A percentile compares a stretch with the other conserved stretches of the same genome.
phyloP scores from a whole-genome alignment of 2,329 filamentous ascomycete species.

The Curvularia lunata region DNA sequence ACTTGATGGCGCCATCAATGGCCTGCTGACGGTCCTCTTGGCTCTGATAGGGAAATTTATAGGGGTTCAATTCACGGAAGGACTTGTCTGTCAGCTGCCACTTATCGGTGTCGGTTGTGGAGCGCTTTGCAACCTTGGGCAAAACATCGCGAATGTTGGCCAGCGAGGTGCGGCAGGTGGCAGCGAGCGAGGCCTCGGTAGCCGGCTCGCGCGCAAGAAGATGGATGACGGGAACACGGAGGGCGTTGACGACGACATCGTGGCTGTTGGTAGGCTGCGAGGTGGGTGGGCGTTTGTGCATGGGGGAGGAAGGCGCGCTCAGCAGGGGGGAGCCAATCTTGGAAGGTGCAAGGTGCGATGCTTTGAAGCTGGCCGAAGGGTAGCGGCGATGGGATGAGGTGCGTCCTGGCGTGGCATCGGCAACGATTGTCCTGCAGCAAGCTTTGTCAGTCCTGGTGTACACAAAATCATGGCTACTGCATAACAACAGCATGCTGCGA shows the following conservation, averaged over 20 bases:
- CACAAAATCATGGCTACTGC: conserved; percentile 20
- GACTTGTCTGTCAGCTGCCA: conserved; percentile 61
- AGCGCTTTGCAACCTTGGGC: conserved; percentile 60
- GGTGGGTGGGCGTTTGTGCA: conserved; percentile 48
- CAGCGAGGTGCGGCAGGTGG: conserved; percentile 38
- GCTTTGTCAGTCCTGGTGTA: conserved; percentile 39
- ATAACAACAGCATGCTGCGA: conserved; percentile 9
- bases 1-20: conserved; percentile 67
- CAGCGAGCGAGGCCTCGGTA: conserved; percentile 40
- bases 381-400: conserved; percentile 46
- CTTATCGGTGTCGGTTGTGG: conserved; percentile 53
- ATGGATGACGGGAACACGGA: conserved; percentile 56
- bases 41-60: conserved; percentile 64
- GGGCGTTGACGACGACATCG: conserved; percentile 48
- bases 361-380: conserved; percentile 45
- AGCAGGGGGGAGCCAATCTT: conserved; percentile 50
- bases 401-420: conserved; percentile 40
- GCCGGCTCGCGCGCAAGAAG: conserved; percentile 58
- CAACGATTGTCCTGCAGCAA: conserved; percentile 47
- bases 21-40: conserved; percentile 64
- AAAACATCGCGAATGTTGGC: conserved; percentile 42
- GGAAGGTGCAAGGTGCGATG: conserved; percentile 46
- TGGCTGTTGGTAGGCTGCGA: conserved; percentile 49
- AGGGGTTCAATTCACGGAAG: conserved; percentile 68
- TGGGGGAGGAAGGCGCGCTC: conserved; percentile 47